phyloP scores from a whole-genome alignment of 2,329 filamentous ascomycete genomes.

The Clonostachys byssicola region DNA sequence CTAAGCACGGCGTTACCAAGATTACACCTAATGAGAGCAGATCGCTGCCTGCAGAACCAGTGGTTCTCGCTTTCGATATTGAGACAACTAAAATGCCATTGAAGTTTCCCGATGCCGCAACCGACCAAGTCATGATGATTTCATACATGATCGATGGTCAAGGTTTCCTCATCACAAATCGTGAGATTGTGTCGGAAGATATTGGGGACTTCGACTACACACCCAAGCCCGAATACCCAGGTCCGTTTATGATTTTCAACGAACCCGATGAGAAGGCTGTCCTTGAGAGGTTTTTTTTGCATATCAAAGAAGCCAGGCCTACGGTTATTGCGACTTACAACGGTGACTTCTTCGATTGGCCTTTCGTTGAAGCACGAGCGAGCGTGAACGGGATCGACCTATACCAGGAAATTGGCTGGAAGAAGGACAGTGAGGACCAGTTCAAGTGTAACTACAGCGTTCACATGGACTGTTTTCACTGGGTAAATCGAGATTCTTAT shows the following conservation, averaged over 20 bases:
- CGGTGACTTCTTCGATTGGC: slow-evolving; percentile 99
- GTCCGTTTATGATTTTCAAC: slow-evolving; percentile 97
- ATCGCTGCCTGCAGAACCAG: slow-evolving; percentile 85
- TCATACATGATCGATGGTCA: slow-evolving; percentile 99
- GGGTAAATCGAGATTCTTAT: slow-evolving; percentile 98
- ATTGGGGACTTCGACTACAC: slow-evolving; percentile 98
- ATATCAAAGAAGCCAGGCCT: slow-evolving; percentile 90
- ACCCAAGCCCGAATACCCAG: slow-evolving; percentile 91
- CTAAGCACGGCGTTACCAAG: slow-evolving; percentile 85
- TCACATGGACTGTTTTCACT: slow-evolving; percentile 98
- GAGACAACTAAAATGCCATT: slow-evolving; percentile 94
- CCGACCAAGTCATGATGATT: slow-evolving; percentile 99
- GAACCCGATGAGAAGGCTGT: slow-evolving; percentile 87
- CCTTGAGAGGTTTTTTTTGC: slow-evolving; percentile 88
- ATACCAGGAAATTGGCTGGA: slow-evolving; percentile 98
- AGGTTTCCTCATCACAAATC: slow-evolving; percentile 95
- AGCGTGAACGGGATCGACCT: slow-evolving; percentile 96
- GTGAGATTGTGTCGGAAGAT: slow-evolving; percentile 95
- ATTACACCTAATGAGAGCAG: slow-evolving; percentile 83
- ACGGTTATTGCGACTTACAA: slow-evolving; percentile 99
- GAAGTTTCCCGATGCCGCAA: slow-evolving; percentile 91
- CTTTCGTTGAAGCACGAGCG: slow-evolving; percentile 90
- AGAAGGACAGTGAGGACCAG: slow-evolving; percentile 91
- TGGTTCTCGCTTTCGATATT: slow-evolving; percentile 99
- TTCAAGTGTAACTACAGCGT: slow-evolving; percentile 95